These are phyloP conservation scores for Termitomyces sp. DNA, from an alignment of 768 basidiomycete genomes.

Conservation along the genomic window DNA sequence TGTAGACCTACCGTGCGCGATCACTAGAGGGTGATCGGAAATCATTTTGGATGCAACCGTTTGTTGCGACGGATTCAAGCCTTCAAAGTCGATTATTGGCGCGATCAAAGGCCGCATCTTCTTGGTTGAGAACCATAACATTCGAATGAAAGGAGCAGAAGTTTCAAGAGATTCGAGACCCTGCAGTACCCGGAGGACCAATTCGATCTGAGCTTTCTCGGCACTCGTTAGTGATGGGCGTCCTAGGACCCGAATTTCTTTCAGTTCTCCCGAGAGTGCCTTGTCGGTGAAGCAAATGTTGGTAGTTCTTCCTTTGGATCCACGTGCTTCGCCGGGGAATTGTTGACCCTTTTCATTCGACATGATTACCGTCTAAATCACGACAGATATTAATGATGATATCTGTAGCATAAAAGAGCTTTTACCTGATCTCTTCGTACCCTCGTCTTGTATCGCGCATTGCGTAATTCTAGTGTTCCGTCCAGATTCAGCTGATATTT, in stretches of 20 bases:
- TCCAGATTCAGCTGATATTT: constrained; percentile 16
- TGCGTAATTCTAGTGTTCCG: constrained; percentile 25
- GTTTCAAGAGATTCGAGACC: constrained; percentile 20
- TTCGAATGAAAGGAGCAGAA: constrained; percentile 28
- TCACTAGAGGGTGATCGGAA: constrained; percentile 22
- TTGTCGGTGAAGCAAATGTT: constrained; percentile 21
- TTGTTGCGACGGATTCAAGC: constrained; percentile 32
- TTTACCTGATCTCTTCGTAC: constrained; percentile 31
- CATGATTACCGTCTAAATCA: constrained; percentile 22
- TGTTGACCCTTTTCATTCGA: constrained; percentile 24
- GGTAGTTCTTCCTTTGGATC: constrained; percentile 28
- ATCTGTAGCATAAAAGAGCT: background rate
- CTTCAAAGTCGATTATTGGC: background rate
- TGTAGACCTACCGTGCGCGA: constrained; percentile 29
- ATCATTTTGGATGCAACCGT: constrained; percentile 31
- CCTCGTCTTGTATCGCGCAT: constrained; percentile 36
- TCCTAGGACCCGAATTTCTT: constrained; percentile 32
- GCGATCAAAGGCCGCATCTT: background rate
- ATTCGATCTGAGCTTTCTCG: constrained; percentile 31
- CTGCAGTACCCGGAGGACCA: constrained; percentile 30
- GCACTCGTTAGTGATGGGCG: constrained; percentile 31
- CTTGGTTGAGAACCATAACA: constrained; percentile 33
- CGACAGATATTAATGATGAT: background rate
- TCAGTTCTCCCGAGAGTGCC: constrained; percentile 17
- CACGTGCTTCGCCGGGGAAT: constrained; percentile 24